Percentiles rank a stretch among this genome's conserved stretches.
phyloP scores from a whole-genome alignment of 2,329 filamentous ascomycete species.

The Apiospora marii region DNA sequence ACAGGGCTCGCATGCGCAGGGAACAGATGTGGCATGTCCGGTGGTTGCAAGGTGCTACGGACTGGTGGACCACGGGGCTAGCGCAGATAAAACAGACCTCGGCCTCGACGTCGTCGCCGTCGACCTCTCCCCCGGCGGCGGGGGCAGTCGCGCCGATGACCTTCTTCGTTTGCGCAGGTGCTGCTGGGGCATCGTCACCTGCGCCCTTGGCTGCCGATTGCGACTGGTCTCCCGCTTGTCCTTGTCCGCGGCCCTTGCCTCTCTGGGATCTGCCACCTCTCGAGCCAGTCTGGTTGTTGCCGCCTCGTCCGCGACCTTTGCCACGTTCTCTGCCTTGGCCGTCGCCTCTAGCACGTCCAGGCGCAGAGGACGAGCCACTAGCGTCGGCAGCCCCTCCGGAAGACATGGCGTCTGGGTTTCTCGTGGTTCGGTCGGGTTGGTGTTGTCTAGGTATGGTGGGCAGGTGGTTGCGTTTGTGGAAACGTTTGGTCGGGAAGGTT shows the following conservation, averaged over 20 bases:
- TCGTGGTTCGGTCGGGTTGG: not conserved
- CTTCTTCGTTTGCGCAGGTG: slow-evolving; percentile 14
- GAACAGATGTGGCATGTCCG: slow-evolving; percentile 96
- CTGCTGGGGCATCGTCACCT: not conserved
- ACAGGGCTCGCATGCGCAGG: slow-evolving; percentile 87
- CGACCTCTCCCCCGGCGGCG: slow-evolving; percentile 40
- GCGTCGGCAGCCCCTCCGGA: slow-evolving; percentile 10
- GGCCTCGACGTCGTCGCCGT: slow-evolving; percentile 67
- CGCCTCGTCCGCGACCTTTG: not conserved
- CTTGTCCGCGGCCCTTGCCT: slow-evolving; percentile 19
- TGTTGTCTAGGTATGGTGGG: not conserved
- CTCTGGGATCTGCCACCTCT: slow-evolving; percentile 6
- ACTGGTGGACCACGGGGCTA: slow-evolving; percentile 84
- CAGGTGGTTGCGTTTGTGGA: too few species aligned
- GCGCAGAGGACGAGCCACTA: not conserved
- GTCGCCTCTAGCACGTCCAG: slow-evolving; percentile 10
- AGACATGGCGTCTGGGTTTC: not conserved
- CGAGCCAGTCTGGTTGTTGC: not conserved
- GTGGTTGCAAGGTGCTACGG: slow-evolving; percentile 94
- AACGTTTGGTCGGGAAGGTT: not conserved
- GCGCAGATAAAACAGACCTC: slow-evolving; percentile 99
- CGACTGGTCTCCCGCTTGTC: not conserved
- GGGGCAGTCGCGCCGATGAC: slow-evolving; percentile 30
- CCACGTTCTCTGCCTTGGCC: slow-evolving; percentile 22
- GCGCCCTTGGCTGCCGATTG: not conserved